phyloP scores from a whole-genome alignment of 306 rosid species.

The Ammopiptanthus mongolicus region DNA sequence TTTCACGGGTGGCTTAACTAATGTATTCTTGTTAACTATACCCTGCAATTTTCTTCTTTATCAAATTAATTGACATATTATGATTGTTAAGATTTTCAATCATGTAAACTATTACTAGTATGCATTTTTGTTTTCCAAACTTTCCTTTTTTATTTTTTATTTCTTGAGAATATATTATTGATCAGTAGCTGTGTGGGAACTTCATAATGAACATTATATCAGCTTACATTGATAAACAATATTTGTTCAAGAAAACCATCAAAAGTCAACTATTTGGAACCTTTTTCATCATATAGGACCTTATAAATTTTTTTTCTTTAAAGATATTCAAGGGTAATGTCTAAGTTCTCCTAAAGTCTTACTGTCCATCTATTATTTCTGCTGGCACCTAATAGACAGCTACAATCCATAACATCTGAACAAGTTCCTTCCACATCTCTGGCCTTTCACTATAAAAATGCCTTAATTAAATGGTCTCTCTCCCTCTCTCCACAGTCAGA shows the following conservation, averaged over 20 bases:
- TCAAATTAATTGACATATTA: neutral
- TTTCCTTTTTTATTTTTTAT: neutral
- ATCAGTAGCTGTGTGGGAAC: neutral
- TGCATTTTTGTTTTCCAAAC: neutral
- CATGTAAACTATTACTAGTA: neutral
- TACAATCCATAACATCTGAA: neutral
- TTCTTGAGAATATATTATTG: neutral
- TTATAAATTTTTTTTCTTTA: neutral
- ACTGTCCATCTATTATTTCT: neutral
- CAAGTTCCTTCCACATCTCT: neutral
- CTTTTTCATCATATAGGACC: neutral
- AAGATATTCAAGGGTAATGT: neutral
- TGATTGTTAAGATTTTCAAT: neutral
- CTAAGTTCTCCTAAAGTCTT: neutral
- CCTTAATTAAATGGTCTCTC: neutral
- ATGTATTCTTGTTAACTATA: constrained; percentile 34
- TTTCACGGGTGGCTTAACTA: constrained; percentile 74
- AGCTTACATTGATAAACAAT: neutral
- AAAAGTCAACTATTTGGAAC: neutral
- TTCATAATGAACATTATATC: neutral
- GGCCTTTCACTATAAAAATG: neutral
- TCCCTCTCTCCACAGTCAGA: neutral
- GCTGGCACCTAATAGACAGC: neutral
- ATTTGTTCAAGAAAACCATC: neutral
- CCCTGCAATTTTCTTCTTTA: neutral